phyloP scores from a whole-genome alignment of 305 asterid species.

The Solanum aculeatissimum region DNA sequence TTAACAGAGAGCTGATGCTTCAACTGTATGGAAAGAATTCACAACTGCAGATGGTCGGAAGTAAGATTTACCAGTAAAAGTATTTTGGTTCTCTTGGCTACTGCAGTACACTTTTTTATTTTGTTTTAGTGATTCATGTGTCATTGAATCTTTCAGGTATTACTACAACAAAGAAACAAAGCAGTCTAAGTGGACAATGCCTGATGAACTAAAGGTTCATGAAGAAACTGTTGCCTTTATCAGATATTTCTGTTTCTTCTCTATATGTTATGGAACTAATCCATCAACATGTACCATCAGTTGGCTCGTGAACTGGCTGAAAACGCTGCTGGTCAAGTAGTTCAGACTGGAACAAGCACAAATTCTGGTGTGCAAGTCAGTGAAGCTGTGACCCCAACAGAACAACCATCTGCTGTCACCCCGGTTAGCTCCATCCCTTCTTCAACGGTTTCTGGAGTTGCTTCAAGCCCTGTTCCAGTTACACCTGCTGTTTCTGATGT shows the following conservation, averaged over 20 bases:
- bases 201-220: conserved; percentile 86
- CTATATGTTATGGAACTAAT: conserved; percentile 15
- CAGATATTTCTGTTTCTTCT: background rate
- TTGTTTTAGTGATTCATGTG: background rate
- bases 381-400: conserved; percentile 32
- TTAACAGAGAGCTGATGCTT: conserved; percentile 94
- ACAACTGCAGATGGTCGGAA: conserved; percentile 94
- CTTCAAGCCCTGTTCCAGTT: conserved; percentile 48
- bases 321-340: conserved; percentile 48
- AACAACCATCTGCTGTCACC: conserved; percentile 33
- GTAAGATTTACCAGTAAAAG: conserved; percentile 33
- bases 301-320: conserved; percentile 94
- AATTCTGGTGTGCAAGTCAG: conserved; percentile 29
- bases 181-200: conserved; percentile 94
- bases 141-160: conserved; percentile 41
- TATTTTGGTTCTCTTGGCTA: background rate
- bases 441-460: conserved; percentile 28
- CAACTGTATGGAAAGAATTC: conserved; percentile 97
- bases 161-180: conserved; percentile 95
- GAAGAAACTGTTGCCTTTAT: background rate
- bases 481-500: conserved; percentile 41
- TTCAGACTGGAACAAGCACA: conserved; percentile 26
- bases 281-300: conserved; percentile 31
- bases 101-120: background rate
- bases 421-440: conserved; percentile 29